Base-by-base conservation (phyloP, 352 stramenopile genomes). In the Globisporangium paroecandrum region DNA sequence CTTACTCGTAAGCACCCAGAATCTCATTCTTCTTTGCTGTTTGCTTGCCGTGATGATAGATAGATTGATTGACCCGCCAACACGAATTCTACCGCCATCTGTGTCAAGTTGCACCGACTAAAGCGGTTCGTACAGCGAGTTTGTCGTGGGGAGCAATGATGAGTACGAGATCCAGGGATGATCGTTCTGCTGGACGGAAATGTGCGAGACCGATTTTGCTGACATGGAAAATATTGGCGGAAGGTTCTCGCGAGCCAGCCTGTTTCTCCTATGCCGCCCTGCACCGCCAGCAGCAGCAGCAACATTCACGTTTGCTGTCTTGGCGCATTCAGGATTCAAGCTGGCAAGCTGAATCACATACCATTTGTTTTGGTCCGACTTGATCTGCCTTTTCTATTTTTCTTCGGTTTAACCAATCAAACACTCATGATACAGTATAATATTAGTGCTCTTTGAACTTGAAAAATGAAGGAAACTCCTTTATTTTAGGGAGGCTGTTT, bases 291-390 rank as follows among this genome's bases (percentile, higher is more conserved):
- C 58, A 55, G 38, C 25, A 56, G 36, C 36, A 56, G 38, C 13
- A 38, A 22, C 25, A 22, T 61, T 61, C 32, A 32, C 29, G 32
- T 29, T 13, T 43, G 18, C 56, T 51, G 43, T 22, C 18, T 51
- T 51, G 43, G 18, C 7, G 43, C 43, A 24, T 51, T 22, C 18
- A 49, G 15, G 15, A 24, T 51, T 22, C 18, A 22, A 13, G 41
- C 41, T 49, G 41, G 41, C 8, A 49, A 49, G 27, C 55, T 20
- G 20, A 32, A n/a, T 47, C 55, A 24, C 32, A 24, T 13, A 32
- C 55, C 20, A 4, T 15, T 43, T 43, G 38, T 49, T 29, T 62
- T 62, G 34, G n/a, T 62, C 56, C 56, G 56, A 62, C 56, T 62
- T 15, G 13, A 62, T 62, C 56, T 61, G 56, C 56, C 56, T n/a